Evolutionary conservation across 1,284 basidiomycete species (phyloP).

Genomic region (Mycena sp.): DNA sequence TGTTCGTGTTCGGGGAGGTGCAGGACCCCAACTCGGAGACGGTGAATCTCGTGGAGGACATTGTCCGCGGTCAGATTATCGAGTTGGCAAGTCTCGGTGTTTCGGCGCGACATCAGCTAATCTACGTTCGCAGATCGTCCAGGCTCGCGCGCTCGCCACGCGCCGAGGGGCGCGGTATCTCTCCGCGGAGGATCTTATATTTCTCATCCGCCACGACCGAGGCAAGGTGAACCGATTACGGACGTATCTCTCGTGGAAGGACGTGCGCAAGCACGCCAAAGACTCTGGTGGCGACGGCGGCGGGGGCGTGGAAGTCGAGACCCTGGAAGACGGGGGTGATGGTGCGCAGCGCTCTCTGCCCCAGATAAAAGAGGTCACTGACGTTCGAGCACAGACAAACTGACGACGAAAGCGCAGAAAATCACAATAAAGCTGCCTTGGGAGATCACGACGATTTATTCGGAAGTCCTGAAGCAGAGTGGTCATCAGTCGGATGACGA

Average conservation of each 20-base stretch:
- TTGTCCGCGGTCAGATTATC: constrained; percentile 92
- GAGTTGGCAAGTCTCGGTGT: constrained; percentile 76
- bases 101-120: not conserved
- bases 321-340: constrained; percentile 80
- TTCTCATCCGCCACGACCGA: constrained; percentile 94
- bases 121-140: constrained; percentile 78
- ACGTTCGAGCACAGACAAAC: constrained; percentile 65
- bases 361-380: not conserved
- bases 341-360: constrained; percentile 49
- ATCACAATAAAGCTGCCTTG: constrained; percentile 96
- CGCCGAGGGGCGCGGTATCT: constrained; percentile 87
- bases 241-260: constrained; percentile 98
- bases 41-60: constrained; percentile 93
- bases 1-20: constrained; percentile 97
- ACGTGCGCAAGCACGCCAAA: constrained; percentile 95
- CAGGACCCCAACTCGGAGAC: constrained; percentile 91
- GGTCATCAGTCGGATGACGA: constrained; percentile 89
- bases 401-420: constrained; percentile 88
- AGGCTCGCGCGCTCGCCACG: constrained; percentile 86
- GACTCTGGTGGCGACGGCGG: constrained; percentile 84
- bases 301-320: constrained; percentile 83
- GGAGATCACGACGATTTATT: constrained; percentile 94
- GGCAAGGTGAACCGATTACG: constrained; percentile 94
- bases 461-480: constrained; percentile 78
- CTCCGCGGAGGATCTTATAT: constrained; percentile 95